Percentiles rank a stretch among this genome's conserved stretches.
Evolutionary conservation across 208 protist genomes (phyloP).

Genomic region (Wallacemonas sp.): DNA sequence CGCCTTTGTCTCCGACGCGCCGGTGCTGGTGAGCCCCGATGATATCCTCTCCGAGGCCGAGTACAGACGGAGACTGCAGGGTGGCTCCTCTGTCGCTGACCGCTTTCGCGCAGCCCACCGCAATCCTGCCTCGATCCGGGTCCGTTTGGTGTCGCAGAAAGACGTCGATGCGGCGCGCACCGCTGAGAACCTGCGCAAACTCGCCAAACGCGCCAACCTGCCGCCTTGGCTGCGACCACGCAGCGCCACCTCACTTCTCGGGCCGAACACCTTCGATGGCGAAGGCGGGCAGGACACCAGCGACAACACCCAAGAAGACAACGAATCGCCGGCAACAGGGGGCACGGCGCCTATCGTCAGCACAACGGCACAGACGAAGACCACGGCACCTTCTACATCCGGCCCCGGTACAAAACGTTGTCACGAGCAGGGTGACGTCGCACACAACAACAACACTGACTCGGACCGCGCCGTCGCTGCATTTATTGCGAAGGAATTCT

Average conservation of each 20-base stretch:
- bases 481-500: conserved; percentile 59
- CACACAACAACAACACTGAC: no score
- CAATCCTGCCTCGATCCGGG: conserved; percentile 56
- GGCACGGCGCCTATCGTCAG: no score
- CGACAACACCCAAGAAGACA: neutral
- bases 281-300: neutral
- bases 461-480: conserved; percentile 16
- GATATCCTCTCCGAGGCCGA: conserved; percentile 82
- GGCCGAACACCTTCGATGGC: conserved; percentile 3
- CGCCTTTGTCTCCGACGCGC: conserved; percentile 65
- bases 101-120: conserved; percentile 82
- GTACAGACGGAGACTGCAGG: conserved; percentile 58
- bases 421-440: neutral
- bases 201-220: conserved; percentile 73
- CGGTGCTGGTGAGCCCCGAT: conserved; percentile 58
- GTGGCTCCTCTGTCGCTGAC: conserved; percentile 62
- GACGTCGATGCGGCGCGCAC: conserved; percentile 44
- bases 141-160: conserved; percentile 49
- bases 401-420: no score
- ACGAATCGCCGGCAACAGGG: no score
- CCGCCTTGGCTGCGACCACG: conserved; percentile 73
- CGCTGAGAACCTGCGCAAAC: conserved; percentile 53
- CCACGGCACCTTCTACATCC: no score
- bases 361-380: no score
- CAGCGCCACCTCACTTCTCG: neutral